Evolutionary conservation across 352 stramenopile species (phyloP), one percentile per base, ranked within the genome.

Genomic region (Pythium vanterpoolii): DNA sequence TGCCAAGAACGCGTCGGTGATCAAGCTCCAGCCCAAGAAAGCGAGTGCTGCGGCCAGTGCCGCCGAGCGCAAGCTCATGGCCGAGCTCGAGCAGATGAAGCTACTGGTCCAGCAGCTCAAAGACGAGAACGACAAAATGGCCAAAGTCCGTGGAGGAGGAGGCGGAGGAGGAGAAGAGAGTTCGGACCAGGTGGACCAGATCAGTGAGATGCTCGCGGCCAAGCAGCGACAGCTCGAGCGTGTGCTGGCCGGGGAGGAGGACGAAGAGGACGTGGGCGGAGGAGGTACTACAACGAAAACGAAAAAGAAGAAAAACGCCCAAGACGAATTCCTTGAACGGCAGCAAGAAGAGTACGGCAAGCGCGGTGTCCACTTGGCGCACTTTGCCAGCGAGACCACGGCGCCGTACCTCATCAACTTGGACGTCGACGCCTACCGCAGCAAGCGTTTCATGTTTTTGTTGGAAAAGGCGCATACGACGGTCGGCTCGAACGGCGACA

Each of bases 11-110:
- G 92, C 93, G 7, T 96, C 82, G 0, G 89, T 97, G 30, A 96
- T 98, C 68, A 98, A 98, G 67, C 77, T 98, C 9, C 84, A 96
- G 67, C 92, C 92, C n/a, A 98, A 98, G 82, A 98, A 98, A 67
- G 90, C 92, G 8, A 93, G 82, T 1, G 80, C 83, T 0, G 88
- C 87, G n/a, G 87, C 87, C 24, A 96, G 89, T 51, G 78, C 90
- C n/a, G 84, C 83, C 1, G 93, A 98, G 56, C 78, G 89, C 34
- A 97, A 97, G 62, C 83, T 98, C 44, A 97, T 98, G 93, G 84
- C 83, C 27, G 90, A 98, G 70, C 68, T 98, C 18, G 89, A 98
- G 58, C 83, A 97, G 64, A 97, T 98, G 88, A 97, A 97, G 76
- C 66, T 81, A 33, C 59, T 97, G 2, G 84, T 96, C 34, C 77